These are phyloP conservation scores for Macaranga tanarius DNA, from an alignment of 441 rosid genomes.

Conservation along the genomic window DNA sequence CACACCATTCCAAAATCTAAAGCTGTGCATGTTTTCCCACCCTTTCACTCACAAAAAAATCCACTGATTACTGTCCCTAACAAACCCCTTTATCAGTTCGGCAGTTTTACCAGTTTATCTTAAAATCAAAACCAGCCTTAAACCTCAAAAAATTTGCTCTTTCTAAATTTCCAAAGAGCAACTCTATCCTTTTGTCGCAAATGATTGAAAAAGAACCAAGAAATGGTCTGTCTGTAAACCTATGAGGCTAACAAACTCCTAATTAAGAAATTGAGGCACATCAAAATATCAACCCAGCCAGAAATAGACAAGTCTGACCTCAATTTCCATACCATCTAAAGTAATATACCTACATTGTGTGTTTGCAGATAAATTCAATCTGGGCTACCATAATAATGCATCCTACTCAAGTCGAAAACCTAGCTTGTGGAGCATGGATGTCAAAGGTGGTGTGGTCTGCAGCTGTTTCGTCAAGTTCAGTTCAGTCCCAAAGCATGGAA, in stretches of 20 bases:
- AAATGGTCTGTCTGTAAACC: no score
- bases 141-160: neutral
- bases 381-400: neutral
- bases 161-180: neutral
- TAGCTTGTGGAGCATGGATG: neutral
- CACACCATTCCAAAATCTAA: neutral
- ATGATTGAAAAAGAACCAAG: no score
- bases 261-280: neutral
- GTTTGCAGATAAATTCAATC: neutral
- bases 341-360: no score
- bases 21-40: neutral
- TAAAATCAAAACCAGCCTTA: neutral
- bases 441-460: no score
- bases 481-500: no score
- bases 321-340: no score
- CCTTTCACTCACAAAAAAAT: neutral
- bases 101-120: no score
- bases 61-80: neutral
- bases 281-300: conserved; percentile 8
- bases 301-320: neutral
- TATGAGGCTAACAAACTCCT: no score
- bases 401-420: neutral
- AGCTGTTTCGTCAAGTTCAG: no score
- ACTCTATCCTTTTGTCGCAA: no score
- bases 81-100: neutral